A percentile compares a stretch with the other conserved stretches of the same genome.
Conservation (phyloP, 1,139 yeast genomes). For the Saccharomyces hybrid region DNA sequence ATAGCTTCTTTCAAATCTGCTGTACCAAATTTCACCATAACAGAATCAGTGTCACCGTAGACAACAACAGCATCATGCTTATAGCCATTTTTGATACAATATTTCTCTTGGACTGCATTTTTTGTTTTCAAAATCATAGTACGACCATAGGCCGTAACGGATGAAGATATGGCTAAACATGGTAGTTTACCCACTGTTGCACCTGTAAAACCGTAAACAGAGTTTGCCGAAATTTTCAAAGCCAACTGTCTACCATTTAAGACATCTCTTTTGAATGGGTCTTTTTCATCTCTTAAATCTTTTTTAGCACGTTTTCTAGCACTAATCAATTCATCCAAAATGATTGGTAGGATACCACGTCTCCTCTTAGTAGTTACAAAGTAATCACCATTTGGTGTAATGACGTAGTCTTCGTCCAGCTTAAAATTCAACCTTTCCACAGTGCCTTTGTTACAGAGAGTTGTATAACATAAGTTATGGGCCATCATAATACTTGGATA, state of each 20-base stretch:
- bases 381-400: conserved; percentile 86
- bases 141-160: conserved; percentile 93
- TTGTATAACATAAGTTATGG: conserved; percentile 92
- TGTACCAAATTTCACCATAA: conserved; percentile 94
- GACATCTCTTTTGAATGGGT: conserved; percentile 88
- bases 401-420: conserved; percentile 70
- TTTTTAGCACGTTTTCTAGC: conserved; percentile 92
- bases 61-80: conserved; percentile 81
- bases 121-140: conserved; percentile 93
- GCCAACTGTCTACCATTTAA: conserved; percentile 97
- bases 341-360: conserved; percentile 85
- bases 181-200: conserved; percentile 97
- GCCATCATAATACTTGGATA: conserved; percentile 99
- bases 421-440: conserved; percentile 57
- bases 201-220: conserved; percentile 98
- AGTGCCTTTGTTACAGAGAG: conserved; percentile 62
- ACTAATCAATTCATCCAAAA: conserved; percentile 74
- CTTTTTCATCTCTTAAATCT: conserved; percentile 85
- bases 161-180: conserved; percentile 90
- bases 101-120: conserved; percentile 71
- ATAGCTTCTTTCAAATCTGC: conserved; percentile 76
- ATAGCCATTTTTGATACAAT: conserved; percentile 72
- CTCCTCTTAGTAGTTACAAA: conserved; percentile 69
- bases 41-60: conserved; percentile 98
- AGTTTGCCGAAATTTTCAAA: conserved; percentile 90